Conservation (phyloP, 371 early-diverging fungal species). For the Syncephalis fuscata region DNA sequence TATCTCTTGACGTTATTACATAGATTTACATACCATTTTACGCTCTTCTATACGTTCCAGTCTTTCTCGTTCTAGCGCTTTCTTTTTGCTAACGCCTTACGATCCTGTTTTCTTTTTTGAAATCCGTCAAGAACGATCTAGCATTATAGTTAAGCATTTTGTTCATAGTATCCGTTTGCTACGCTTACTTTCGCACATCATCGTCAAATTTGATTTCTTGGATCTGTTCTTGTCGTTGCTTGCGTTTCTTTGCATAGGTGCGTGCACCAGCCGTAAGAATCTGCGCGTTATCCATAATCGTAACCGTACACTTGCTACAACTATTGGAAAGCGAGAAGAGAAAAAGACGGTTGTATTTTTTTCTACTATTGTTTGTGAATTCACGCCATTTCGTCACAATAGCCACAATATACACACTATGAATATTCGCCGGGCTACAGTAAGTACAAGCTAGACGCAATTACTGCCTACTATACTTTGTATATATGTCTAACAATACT, state of each 20-base stretch:
- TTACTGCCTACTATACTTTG: neutral
- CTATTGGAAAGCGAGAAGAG: too few relatives aligned
- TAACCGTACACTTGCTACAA: too few relatives aligned
- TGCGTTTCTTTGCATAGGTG: constrained; percentile 7
- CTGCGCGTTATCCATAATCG: constrained; percentile 5
- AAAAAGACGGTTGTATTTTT: too few relatives aligned
- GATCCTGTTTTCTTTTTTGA: neutral
- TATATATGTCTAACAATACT: too few relatives aligned
- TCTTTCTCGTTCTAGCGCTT: neutral
- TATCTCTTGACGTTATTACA: too few relatives aligned
- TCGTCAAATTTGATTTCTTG: constrained; percentile 8
- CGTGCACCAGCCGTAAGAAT: constrained; percentile 1
- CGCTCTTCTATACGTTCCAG: neutral
- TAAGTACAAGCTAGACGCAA: neutral
- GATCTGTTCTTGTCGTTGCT: constrained; percentile 2
- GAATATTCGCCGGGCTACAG: too few relatives aligned
- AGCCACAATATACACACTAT: too few relatives aligned
- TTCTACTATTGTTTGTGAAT: too few relatives aligned
- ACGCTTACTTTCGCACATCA: constrained; percentile 4
- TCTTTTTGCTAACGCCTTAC: neutral
- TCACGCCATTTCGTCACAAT: too few relatives aligned
- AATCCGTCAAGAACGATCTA: neutral
- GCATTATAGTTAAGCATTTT: neutral
- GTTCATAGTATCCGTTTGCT: neutral
- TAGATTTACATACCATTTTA: neutral